Base-by-base conservation (phyloP, 1,284 basidiomycete genomes). In the Cerioporus squamosus region DNA sequence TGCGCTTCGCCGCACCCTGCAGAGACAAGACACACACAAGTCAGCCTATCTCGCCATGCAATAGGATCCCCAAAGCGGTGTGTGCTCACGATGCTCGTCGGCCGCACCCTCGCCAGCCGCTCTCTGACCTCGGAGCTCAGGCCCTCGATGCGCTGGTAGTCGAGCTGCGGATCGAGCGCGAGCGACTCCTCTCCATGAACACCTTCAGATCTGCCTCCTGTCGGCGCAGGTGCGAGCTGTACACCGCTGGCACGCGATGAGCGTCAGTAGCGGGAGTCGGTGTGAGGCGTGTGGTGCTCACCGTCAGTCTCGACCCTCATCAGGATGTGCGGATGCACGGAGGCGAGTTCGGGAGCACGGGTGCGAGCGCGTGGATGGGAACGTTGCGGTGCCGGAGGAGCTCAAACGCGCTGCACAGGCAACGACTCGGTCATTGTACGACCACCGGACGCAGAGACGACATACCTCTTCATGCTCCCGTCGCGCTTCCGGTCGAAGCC, bases 1-100 rank as follows among this genome's bases (percentile, higher is more conserved):
- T 93, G 33, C 93, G 78, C 70, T 93, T 93, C 17, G 88, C 93
- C 14, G 89, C 88, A 22, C 92, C 93, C 91, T 93, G 43, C n/a
- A 48, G 17, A 43, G 38, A 15, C 20, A 8, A 10, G 53, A 40
- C n/a, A 48, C 14, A 43, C 42, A 15, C 20, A 8, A 10, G 53
- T 61, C 40, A 53, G 47, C n/a, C 23, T 23, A 20, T 18, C 22
- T 29, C 26, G 26, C 9, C 26, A 29, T 9, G 26, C n/a, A n/a
- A n/a, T n/a, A n/a, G n/a, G n/a, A n/a, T n/a, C n/a, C n/a, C n/a
- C n/a, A n/a, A n/a, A n/a, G n/a, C n/a, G n/a, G n/a, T n/a, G 45
- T 26, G 18, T 29, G 14, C 6, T 24, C 63, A 92, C 90, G 55
- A 95, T 83, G 38, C 84, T 93, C 9, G 80, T 80, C 0, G 93